Evolutionary conservation across 257 asterid species (phyloP).

Genomic region (Solanum sejunctum): DNA sequence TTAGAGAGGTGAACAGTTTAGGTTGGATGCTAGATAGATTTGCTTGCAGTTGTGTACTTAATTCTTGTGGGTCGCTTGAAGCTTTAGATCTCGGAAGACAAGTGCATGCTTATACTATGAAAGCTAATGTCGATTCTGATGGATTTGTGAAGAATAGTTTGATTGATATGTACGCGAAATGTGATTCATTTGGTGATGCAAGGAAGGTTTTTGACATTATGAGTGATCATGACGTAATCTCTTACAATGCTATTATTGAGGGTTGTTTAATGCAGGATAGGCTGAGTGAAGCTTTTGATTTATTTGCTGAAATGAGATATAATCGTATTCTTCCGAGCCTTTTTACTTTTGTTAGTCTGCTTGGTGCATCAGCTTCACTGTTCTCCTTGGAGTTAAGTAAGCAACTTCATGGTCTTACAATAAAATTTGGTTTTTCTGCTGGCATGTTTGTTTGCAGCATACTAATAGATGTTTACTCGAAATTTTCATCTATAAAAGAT

Average conservation of each 20-base stretch:
- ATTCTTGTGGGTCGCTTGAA: slow-evolving; percentile 32
- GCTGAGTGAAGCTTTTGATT: slow-evolving; percentile 13
- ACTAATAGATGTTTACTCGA: slow-evolving; percentile 26
- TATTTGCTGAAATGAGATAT: slow-evolving; percentile 27
- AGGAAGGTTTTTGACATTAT: slow-evolving; percentile 10
- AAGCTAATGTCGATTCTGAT: slow-evolving; percentile 23
- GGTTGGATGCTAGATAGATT: slow-evolving; percentile 21
- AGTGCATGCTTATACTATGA: slow-evolving; percentile 28
- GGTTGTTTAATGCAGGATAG: slow-evolving; percentile 21
- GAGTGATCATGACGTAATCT: slow-evolving; percentile 1
- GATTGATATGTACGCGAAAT: slow-evolving; percentile 37
- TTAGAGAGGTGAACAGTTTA: slow-evolving; percentile 18
- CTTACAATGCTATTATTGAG: slow-evolving; percentile 31
- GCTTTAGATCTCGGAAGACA: slow-evolving; percentile 27
- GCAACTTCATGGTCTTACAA: slow-evolving; percentile 30
- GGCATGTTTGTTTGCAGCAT: slow-evolving; percentile 28
- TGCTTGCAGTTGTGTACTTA: slow-evolving; percentile 33
- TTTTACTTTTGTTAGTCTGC: slow-evolving; percentile 27
- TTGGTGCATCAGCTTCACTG: slow-evolving; percentile 25
- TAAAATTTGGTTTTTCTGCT: slow-evolving; percentile 18
- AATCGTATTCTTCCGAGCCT: slow-evolving; percentile 14
- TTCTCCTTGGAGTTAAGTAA: slow-evolving; percentile 4
- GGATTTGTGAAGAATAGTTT: slow-evolving; percentile 26
- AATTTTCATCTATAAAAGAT: slow-evolving; percentile 11
- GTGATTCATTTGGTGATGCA: slow-evolving; percentile 24